Base-by-base conservation (phyloP, 192 early-diverging fungal genomes). In the Gryganskiella cystojenkinii region DNA sequence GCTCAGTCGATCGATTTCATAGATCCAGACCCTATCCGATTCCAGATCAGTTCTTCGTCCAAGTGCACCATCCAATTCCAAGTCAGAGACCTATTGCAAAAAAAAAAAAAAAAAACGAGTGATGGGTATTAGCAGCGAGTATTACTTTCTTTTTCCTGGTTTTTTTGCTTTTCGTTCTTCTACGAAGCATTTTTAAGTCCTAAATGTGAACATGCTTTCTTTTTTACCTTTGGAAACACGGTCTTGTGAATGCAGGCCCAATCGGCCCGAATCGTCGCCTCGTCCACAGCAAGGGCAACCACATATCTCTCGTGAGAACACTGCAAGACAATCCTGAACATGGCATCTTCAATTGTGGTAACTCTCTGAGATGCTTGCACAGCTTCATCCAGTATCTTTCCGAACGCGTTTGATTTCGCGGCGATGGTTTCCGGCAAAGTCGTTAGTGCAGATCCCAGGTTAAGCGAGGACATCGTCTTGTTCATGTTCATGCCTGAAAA, bases 231-330 rank as follows among this genome's bases (percentile, higher is more conserved):
- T 45, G 66, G 67, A 28, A 78, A 78, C 11, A 78, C 67, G 3
- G 74, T 78, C 47, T 78, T 78, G 43, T 78, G 74, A 17, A 78
- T 78, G 45, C 74, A 78, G 7, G 61, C 65, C 74, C 74, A 78
- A 44, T 78, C 61, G 3, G 74, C 67, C n/a, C 74, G 59, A 30
- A 78, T 78, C 17, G 51, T 27, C 2, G 56, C 25, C 37, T 68
- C 74, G 15, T 69, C 60, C 40, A 64, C 37, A 13, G 65, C 66
- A 14, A 78, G 22, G 30, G 74, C 74, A 19, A 78, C 67, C 14
- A 78, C 67, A 17, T 69, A 64, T 47, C 64, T 78, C 35, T 60
- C 67, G 14, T n/a, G 61, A 11, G 74, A 59, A 37, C 74, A 78
- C 47, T 78, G 74, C 28, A 78, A 19, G 7, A 78, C 61, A 30